Percentiles rank a stretch among this genome's conserved stretches.
These are phyloP conservation scores for Smallanthus sonchifolius DNA, from an alignment of 129 eudicot species.

Conservation along the genomic window DNA sequence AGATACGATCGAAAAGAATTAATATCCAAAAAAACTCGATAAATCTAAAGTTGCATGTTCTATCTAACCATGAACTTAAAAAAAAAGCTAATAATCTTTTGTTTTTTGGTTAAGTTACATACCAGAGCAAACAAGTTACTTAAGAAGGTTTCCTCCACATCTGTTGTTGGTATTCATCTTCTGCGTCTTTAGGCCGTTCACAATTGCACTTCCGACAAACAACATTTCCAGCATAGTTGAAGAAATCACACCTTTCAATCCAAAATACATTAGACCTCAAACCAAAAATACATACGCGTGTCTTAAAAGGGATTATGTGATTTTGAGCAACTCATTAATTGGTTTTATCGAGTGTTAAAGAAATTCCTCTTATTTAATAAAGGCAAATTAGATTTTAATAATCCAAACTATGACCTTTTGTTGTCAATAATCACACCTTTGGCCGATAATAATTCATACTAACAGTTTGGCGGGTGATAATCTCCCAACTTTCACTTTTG, in stretches of 20 bases:
- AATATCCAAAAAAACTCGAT: background rate
- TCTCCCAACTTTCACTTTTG: too few relatives aligned
- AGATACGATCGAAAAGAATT: background rate
- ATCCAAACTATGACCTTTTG: too few relatives aligned
- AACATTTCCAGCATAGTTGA: conserved; percentile 53
- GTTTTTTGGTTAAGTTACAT: conserved; percentile 8
- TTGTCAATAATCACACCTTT: too few relatives aligned
- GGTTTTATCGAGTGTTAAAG: too few relatives aligned
- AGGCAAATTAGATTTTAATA: too few relatives aligned
- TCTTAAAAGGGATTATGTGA: background rate
- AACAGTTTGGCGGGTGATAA: too few relatives aligned
- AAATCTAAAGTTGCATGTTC: conserved; percentile 5
- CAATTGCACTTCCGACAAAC: conserved; percentile 53
- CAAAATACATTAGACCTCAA: background rate
- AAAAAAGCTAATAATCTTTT: too few relatives aligned
- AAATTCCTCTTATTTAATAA: background rate
- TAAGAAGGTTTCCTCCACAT: conserved; percentile 48
- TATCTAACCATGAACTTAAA: background rate
- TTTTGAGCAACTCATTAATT: background rate
- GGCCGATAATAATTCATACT: too few relatives aligned
- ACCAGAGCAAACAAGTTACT: background rate
- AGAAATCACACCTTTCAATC: conserved; percentile 56
- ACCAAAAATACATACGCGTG: background rate
- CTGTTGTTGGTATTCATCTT: conserved; percentile 36
- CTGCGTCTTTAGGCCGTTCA: conserved; percentile 36